phyloP scores from a whole-genome alignment of 2,329 filamentous ascomycete species.

The Phialemoniopsis sp. region DNA sequence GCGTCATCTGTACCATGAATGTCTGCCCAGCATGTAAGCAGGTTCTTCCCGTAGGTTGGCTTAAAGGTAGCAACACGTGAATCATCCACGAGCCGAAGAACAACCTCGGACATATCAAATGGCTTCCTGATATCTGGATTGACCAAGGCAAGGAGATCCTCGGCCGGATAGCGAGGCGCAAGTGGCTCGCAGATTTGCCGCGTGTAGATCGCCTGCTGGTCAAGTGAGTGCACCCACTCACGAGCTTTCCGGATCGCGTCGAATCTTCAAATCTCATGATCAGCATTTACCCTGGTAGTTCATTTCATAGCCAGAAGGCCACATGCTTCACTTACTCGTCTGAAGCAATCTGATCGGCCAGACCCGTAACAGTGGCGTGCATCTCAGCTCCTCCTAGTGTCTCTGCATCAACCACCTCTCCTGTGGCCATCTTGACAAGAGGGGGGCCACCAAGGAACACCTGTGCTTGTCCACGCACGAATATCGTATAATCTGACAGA shows the following conservation, averaged over 20 bases:
- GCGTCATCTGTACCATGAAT: conserved; percentile 22
- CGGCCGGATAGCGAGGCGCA: conserved; percentile 22
- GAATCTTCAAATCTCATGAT: conserved; percentile 26
- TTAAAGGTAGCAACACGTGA: conserved; percentile 33
- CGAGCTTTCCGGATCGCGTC: conserved; percentile 28
- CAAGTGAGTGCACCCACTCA: conserved; percentile 16
- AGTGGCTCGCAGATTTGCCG: conserved; percentile 31
- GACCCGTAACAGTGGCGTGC: conserved; percentile 31
- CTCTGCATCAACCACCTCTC: conserved; percentile 34
- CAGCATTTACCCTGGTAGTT: conserved; percentile 21
- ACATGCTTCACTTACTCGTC: too few species aligned
- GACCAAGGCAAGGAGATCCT: conserved; percentile 29
- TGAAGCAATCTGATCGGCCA: conserved; percentile 35
- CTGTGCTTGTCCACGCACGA: conserved; percentile 31
- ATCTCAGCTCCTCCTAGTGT: conserved; percentile 34
- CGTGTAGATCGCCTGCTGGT: conserved; percentile 28
- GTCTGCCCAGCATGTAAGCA: conserved; percentile 31
- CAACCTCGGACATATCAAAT: conserved; percentile 24
- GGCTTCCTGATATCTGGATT: conserved; percentile 27
- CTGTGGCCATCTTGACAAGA: conserved; percentile 40
- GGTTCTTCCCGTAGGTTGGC: conserved; percentile 29
- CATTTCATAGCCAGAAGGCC: conserved; percentile 22
- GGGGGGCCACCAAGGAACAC: conserved; percentile 38
- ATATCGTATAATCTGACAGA: conserved; percentile 16
- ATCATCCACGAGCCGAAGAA: conserved; percentile 35